Evolutionary conservation across 1,139 yeast genomes (phyloP).

Genomic region (Taphrina pruni): DNA sequence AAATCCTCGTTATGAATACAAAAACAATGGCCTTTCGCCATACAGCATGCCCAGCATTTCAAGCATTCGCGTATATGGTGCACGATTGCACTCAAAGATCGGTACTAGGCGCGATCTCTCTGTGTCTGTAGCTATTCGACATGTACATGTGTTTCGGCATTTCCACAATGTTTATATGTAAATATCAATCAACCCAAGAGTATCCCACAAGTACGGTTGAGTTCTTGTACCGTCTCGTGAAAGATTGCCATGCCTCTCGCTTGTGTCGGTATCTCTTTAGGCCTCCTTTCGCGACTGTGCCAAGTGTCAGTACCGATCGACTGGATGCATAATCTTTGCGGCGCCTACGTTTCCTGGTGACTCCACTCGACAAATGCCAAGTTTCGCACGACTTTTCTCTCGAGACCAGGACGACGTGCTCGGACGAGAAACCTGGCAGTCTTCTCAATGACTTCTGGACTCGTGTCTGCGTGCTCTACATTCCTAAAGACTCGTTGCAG

Average conservation of each 20-base stretch:
- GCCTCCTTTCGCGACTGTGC: neutral
- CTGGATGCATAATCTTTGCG: neutral
- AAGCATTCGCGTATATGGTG: too few species aligned
- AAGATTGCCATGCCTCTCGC: neutral
- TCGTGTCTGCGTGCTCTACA: neutral
- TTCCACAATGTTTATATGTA: neutral
- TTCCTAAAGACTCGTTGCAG: conserved; percentile 12
- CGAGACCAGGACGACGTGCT: conserved; percentile 17
- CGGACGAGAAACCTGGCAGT: conserved; percentile 18
- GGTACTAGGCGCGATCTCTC: too few species aligned
- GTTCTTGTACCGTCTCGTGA: neutral
- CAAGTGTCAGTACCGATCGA: neutral
- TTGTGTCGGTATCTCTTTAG: conserved; percentile 9
- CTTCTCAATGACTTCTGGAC: conserved; percentile 18
- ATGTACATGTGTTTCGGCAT: too few species aligned
- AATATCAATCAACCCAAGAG: neutral
- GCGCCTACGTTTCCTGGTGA: neutral
- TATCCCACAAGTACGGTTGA: conserved; percentile 6
- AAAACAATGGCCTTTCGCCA: too few species aligned
- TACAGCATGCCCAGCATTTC: too few species aligned
- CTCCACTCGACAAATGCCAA: conserved; percentile 27
- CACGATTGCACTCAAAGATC: neutral
- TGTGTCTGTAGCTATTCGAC: too few species aligned
- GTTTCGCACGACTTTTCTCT: conserved; percentile 28
- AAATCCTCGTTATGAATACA: too few species aligned